phyloP scores from a whole-genome alignment of 352 stramenopile species.

The Phytophthora quininea region DNA sequence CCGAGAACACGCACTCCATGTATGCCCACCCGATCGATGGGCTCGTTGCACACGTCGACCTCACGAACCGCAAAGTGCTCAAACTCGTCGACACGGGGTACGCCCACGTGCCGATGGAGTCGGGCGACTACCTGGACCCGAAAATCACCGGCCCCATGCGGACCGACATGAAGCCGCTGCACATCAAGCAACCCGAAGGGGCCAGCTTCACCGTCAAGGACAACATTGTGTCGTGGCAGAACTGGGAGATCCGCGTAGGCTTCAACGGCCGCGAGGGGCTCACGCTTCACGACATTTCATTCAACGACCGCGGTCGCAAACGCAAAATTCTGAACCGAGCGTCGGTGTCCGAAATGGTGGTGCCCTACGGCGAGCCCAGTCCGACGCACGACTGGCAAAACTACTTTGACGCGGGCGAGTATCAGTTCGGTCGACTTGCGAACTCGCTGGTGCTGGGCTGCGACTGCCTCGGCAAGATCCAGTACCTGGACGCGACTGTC shows the following conservation, averaged over 20 bases:
- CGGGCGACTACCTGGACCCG: conserved; percentile 50
- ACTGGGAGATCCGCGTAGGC: conserved; percentile 80
- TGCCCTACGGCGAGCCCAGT: conserved; percentile 80
- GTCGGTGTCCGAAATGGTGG: conserved; percentile 86
- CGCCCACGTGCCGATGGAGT: conserved; percentile 50
- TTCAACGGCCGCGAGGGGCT: conserved; percentile 87
- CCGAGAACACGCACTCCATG: conserved; percentile 52
- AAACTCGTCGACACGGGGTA: conserved; percentile 53
- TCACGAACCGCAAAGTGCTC: conserved; percentile 46
- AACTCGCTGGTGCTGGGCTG: conserved; percentile 85
- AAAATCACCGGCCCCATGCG: conserved; percentile 46
- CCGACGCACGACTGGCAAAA: conserved; percentile 81
- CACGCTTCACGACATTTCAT: conserved; percentile 52
- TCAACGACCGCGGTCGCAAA: conserved; percentile 49
- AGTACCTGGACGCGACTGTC: conserved; percentile 36
- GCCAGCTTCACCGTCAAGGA: conserved; percentile 75
- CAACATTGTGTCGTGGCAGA: conserved; percentile 78
- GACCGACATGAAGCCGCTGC: conserved; percentile 61
- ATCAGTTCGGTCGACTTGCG: conserved; percentile 75
- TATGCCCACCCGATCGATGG: conserved; percentile 55
- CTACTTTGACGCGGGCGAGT: conserved; percentile 88
- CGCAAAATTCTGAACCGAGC: conserved; percentile 70
- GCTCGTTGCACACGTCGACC: conserved; percentile 51
- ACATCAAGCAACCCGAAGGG: conserved; percentile 77
- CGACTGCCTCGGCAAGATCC: conserved; percentile 51